These are phyloP conservation scores for Achaetomium macrosporum DNA, from an alignment of 2,329 filamentous ascomycete genomes.

Conservation along the genomic window DNA sequence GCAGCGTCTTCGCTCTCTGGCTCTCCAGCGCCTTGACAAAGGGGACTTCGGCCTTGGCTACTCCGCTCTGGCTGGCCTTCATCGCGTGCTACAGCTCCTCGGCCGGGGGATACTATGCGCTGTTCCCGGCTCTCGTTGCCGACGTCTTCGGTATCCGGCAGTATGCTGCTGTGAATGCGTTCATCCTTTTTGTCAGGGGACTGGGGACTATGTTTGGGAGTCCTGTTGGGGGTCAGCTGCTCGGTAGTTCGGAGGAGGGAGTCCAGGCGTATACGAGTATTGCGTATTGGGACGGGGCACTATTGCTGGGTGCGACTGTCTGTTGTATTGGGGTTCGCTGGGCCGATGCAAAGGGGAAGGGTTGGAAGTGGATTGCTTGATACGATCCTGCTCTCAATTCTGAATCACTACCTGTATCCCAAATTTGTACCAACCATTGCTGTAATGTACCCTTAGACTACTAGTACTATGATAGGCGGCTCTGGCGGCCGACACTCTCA, in stretches of 20 bases:
- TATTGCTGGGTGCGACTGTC: constrained; percentile 34
- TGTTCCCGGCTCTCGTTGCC: constrained; percentile 42
- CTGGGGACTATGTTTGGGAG: constrained; percentile 40
- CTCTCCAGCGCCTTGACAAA: constrained; percentile 27
- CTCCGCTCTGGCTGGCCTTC: constrained; percentile 36
- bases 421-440: too few relatives aligned
- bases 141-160: constrained; percentile 43
- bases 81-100: constrained; percentile 39
- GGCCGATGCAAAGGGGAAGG: constrained; percentile 14
- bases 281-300: constrained; percentile 37
- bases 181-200: constrained; percentile 40
- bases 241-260: constrained; percentile 29
- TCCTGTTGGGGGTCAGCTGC: constrained; percentile 38
- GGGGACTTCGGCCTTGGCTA: neutral
- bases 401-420: too few relatives aligned
- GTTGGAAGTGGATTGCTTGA: constrained; percentile 37
- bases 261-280: constrained; percentile 33
- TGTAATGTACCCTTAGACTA: too few relatives aligned
- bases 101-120: constrained; percentile 39
- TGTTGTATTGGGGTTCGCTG: constrained; percentile 39
- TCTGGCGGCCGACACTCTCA: constrained; percentile 2
- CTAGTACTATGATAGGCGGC: too few relatives aligned
- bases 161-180: constrained; percentile 43
- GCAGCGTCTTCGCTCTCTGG: constrained; percentile 36
- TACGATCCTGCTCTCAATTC: too few relatives aligned